These are phyloP conservation scores for sweet orange (Citrus sinensis) DNA, from an alignment of 345 rosid genomes.

Conservation along the genomic window DVS_A1.0 CM039162.1:4748001-4748500, in stretches of 20 bases:
- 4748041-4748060: not conserved
- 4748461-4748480: not conserved
- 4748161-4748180: not conserved
- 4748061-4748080: not conserved
- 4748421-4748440: too few relatives aligned
- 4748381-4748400: not conserved
- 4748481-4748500: constrained; percentile 29
- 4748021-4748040: not conserved
- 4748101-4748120: not conserved
- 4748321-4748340: not conserved
- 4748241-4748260: not conserved
- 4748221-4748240: not conserved
- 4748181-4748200: not conserved
- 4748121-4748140: not conserved
- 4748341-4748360: constrained; percentile 1
- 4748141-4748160: constrained; percentile 1
- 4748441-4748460: not conserved
- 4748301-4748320: not conserved
- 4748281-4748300: not conserved
- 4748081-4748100: not conserved
- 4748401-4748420: not conserved
- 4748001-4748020: not conserved
- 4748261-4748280: not conserved
- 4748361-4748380: not conserved
- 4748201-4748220: not conserved